Evolutionary conservation across 2,329 filamentous ascomycete species (phyloP).

Genomic region (Rhynchosporium agropyri): DNA sequence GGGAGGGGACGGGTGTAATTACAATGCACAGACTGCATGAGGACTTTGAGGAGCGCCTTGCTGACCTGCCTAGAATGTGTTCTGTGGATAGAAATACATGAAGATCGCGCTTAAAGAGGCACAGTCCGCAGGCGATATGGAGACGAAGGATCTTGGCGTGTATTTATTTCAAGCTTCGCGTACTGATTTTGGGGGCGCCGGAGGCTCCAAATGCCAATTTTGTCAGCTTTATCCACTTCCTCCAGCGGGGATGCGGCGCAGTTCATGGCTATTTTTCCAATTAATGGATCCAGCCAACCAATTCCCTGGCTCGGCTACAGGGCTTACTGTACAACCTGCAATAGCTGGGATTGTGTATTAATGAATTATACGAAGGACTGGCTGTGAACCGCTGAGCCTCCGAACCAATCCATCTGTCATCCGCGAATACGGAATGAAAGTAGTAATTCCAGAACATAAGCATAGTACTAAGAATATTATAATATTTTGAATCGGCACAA

Average conservation of each 20-base stretch:
- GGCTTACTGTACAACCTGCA: too few relatives aligned
- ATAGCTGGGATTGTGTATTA: too few relatives aligned
- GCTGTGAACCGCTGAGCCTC: too few relatives aligned
- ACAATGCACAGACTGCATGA: background rate
- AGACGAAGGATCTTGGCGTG: slow-evolving; percentile 4
- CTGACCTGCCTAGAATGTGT: background rate
- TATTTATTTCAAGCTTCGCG: slow-evolving; percentile 4
- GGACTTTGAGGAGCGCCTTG: background rate
- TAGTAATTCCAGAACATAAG: too few relatives aligned
- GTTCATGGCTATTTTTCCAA: background rate
- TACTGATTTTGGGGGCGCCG: background rate
- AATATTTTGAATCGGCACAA: background rate
- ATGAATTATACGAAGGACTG: too few relatives aligned
- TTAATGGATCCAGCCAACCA: slow-evolving; percentile 1
- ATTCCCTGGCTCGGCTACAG: background rate
- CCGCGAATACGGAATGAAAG: too few relatives aligned
- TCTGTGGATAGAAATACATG: background rate
- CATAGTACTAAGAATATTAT: too few relatives aligned
- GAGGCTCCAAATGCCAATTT: slow-evolving; percentile 8
- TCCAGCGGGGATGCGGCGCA: slow-evolving; percentile 11
- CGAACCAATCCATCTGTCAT: too few relatives aligned
- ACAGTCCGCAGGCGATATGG: slow-evolving; percentile 1
- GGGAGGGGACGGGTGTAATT: background rate
- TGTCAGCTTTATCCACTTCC: background rate
- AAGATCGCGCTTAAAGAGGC: slow-evolving; percentile 12